These are phyloP conservation scores for Trichoderma citrinoviride DNA, from an alignment of 2,329 filamentous ascomycete genomes.

Conservation along the genomic window DNA sequence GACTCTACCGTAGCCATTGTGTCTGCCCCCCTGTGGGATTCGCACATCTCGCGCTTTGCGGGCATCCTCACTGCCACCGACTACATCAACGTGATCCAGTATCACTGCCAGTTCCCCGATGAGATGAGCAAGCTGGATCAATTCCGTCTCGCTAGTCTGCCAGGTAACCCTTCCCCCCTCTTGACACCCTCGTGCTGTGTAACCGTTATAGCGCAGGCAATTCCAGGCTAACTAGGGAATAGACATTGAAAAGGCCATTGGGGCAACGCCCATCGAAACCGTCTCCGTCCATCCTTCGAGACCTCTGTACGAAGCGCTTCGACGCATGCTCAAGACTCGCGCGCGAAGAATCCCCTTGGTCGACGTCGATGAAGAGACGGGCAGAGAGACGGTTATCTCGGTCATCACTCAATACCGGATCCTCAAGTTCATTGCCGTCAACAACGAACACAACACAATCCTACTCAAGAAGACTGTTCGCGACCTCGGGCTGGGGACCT, in stretches of 20 bases:
- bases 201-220: neutral
- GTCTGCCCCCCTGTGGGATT: slow-evolving; percentile 96
- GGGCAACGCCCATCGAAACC: slow-evolving; percentile 86
- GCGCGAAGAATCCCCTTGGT: slow-evolving; percentile 92
- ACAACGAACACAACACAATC: slow-evolving; percentile 79
- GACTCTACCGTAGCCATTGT: slow-evolving; percentile 71
- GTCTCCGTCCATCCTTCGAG: slow-evolving; percentile 90
- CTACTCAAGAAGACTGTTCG: slow-evolving; percentile 82
- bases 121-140: slow-evolving; percentile 87
- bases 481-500: slow-evolving; percentile 83
- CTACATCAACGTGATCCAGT: slow-evolving; percentile 98
- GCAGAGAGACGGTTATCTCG: slow-evolving; percentile 87
- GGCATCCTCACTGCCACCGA: slow-evolving; percentile 93
- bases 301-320: slow-evolving; percentile 92
- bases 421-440: slow-evolving; percentile 97
- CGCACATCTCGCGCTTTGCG: slow-evolving; percentile 85
- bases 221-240: slow-evolving; percentile 25
- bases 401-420: slow-evolving; percentile 98
- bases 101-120: slow-evolving; percentile 96
- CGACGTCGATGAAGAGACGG: slow-evolving; percentile 90
- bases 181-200: neutral
- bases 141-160: slow-evolving; percentile 85
- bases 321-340: slow-evolving; percentile 88
- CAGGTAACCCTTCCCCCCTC: slow-evolving; percentile 58
- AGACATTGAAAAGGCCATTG: slow-evolving; percentile 96